Conservation (phyloP, 2,329 filamentous ascomycete species). For the Camillea tinctor region DNA sequence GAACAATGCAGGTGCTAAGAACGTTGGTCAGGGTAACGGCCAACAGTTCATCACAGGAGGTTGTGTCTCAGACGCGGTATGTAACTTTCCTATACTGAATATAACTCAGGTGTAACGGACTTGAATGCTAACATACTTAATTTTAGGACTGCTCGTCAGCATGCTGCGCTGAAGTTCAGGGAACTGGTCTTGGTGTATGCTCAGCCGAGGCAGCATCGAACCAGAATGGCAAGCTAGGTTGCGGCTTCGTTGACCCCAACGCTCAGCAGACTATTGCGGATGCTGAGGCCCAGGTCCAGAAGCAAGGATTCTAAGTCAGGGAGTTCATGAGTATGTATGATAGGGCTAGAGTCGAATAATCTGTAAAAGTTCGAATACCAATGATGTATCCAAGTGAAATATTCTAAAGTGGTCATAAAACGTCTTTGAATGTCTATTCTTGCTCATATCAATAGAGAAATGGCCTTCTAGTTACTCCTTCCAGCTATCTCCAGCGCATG, state of each 20-base stretch:
- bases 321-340: too few species aligned
- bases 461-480: constrained; percentile 17
- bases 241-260: constrained; percentile 35
- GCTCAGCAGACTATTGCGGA: constrained; percentile 24
- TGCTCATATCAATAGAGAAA: neutral
- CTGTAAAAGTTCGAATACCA: neutral
- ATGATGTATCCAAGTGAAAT: too few species aligned
- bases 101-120: too few species aligned
- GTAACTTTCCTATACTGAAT: neutral
- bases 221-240: constrained; percentile 36
- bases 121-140: neutral
- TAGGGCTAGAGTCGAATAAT: neutral
- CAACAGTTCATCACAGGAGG: constrained; percentile 36
- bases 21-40: constrained; percentile 31
- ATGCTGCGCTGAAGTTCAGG: constrained; percentile 27
- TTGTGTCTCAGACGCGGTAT: constrained; percentile 30
- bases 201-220: neutral
- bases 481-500: constrained; percentile 45
- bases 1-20: constrained; percentile 32
- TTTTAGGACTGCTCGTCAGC: constrained; percentile 27
- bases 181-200: neutral
- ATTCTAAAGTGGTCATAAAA: too few species aligned
- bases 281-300: constrained; percentile 29
- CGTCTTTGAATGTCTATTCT: too few species aligned
- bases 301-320: constrained; percentile 32